phyloP scores from a whole-genome alignment of 805 yeast genomes.

The Henningerozyma blattae region DNA sequence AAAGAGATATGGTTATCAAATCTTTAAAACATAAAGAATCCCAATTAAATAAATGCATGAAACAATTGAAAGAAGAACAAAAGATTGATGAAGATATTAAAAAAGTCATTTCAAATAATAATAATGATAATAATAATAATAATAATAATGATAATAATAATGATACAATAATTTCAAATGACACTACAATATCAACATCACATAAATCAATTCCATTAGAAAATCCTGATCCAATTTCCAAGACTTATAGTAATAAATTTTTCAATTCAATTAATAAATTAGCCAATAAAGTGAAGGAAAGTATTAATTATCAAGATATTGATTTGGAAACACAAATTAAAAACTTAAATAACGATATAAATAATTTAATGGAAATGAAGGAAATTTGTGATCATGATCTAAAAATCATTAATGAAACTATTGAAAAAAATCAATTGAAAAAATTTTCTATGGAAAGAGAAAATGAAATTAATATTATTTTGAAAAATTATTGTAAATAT shows the following conservation, averaged over 20 bases:
- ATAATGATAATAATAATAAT: conserved; percentile 9
- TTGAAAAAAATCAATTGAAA: conserved; percentile 24
- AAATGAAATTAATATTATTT: conserved; percentile 12
- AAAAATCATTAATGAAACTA: conserved; percentile 17
- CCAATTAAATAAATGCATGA: conserved; percentile 17
- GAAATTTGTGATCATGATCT: conserved; percentile 22
- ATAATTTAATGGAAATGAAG: conserved; percentile 12
- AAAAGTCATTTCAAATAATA: too few relatives aligned
- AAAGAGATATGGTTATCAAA: conserved; percentile 17
- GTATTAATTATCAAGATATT: conserved; percentile 21
- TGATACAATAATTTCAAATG: conserved; percentile 6
- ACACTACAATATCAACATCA: conserved; percentile 1
- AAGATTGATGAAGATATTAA: too few relatives aligned
- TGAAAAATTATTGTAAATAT: conserved; percentile 18
- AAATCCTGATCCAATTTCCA: conserved; percentile 8
- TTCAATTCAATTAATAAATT: conserved; percentile 19
- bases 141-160: not conserved
- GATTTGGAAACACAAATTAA: conserved; percentile 13
- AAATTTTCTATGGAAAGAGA: conserved; percentile 16
- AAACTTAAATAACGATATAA: conserved; percentile 15
- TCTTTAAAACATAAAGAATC: conserved; percentile 12
- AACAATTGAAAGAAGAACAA: too few relatives aligned
- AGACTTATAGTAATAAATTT: conserved; percentile 16
- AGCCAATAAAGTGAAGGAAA: conserved; percentile 22
- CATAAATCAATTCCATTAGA: not conserved